Evolutionary conservation across 495 filamentous ascomycete species (phyloP).

Genomic region (Aspergillus wentii): DNA sequence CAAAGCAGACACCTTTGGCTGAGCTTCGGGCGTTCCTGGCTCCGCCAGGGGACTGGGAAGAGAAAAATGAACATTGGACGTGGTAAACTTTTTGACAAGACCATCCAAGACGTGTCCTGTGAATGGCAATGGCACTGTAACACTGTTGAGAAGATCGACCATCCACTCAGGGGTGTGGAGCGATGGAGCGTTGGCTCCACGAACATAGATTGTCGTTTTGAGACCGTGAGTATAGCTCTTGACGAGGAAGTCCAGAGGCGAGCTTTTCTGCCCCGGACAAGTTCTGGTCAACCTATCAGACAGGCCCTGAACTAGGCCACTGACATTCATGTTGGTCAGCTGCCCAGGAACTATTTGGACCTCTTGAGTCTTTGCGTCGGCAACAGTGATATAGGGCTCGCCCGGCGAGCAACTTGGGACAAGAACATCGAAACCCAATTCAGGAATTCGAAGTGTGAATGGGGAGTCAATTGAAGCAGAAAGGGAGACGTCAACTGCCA

Average conservation of each 20-base stretch:
- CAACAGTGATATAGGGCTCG: constrained; percentile 64
- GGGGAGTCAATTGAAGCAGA: constrained; percentile 68
- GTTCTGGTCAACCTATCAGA: constrained; percentile 61
- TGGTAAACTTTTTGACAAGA: constrained; percentile 77
- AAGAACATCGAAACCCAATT: constrained; percentile 76
- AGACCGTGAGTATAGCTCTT: constrained; percentile 75
- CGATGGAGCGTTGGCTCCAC: constrained; percentile 63
- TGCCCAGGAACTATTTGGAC: constrained; percentile 60
- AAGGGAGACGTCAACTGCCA: constrained; percentile 73
- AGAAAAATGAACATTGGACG: constrained; percentile 77
- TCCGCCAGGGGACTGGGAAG: constrained; percentile 74
- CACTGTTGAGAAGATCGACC: constrained; percentile 67
- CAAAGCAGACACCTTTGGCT: constrained; percentile 74
- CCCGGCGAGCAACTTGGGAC: constrained; percentile 67
- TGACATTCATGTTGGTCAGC: constrained; percentile 61
- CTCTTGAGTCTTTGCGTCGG: constrained; percentile 62
- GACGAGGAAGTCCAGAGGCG: constrained; percentile 82
- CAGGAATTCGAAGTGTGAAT: constrained; percentile 65
- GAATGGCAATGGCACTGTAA: constrained; percentile 81
- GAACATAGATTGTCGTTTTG: constrained; percentile 72
- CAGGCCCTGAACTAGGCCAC: constrained; percentile 62
- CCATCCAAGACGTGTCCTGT: constrained; percentile 75
- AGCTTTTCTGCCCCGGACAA: constrained; percentile 71
- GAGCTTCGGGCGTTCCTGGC: constrained; percentile 66
- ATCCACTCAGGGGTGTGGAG: constrained; percentile 73